Evolutionary conservation across 2,329 filamentous ascomycete genomes (phyloP).

Genomic region (Nectriaceae sp.): DNA sequence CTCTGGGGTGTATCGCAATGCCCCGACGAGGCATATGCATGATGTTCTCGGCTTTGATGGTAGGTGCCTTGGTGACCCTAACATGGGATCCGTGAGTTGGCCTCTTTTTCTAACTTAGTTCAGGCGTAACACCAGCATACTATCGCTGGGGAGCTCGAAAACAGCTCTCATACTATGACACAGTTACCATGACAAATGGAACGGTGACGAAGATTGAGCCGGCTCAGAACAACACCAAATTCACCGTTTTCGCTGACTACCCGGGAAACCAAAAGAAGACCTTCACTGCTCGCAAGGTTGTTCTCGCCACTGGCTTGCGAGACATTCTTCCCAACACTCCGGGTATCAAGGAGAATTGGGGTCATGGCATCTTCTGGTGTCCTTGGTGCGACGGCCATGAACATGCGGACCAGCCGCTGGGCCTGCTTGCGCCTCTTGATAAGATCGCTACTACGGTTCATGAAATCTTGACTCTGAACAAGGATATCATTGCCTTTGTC

Average conservation of each 20-base stretch:
- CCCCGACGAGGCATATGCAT: constrained; percentile 58
- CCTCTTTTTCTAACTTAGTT: background rate
- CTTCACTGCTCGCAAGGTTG: constrained; percentile 53
- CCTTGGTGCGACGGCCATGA: constrained; percentile 67
- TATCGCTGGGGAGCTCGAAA: constrained; percentile 56
- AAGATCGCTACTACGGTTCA: constrained; percentile 47
- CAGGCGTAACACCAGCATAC: constrained; percentile 56
- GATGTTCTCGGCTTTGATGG: constrained; percentile 63
- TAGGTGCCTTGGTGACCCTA: constrained; percentile 28
- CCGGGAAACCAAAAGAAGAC: constrained; percentile 22
- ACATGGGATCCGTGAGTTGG: too few relatives aligned
- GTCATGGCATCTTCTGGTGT: constrained; percentile 63
- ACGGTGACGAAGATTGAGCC: constrained; percentile 49
- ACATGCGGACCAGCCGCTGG: constrained; percentile 59
- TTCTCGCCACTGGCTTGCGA: constrained; percentile 58
- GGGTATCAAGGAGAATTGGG: constrained; percentile 56
- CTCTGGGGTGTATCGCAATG: constrained; percentile 60
- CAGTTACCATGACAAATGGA: constrained; percentile 51
- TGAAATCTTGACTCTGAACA: constrained; percentile 57
- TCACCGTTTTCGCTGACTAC: constrained; percentile 39
- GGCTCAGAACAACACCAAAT: constrained; percentile 44
- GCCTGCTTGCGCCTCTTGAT: constrained; percentile 50
- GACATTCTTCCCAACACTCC: constrained; percentile 58
- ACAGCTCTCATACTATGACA: constrained; percentile 53
- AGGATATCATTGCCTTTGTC: constrained; percentile 57